Evolutionary conservation across 129 eudicot species (phyloP).

Genomic region (Sambucus nigra): DNA sequence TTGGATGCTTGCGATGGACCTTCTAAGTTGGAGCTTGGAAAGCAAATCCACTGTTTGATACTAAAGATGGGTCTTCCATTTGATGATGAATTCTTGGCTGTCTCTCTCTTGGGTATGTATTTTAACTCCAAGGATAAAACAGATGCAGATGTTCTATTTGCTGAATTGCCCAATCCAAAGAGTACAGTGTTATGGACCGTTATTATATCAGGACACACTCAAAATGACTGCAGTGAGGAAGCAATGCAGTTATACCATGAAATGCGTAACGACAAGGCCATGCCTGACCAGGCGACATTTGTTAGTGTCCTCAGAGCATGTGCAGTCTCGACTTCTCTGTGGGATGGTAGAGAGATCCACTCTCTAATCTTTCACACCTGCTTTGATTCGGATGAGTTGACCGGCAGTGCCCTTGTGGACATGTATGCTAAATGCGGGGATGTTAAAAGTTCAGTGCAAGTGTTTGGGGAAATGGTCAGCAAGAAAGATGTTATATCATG

Average conservation of each 20-base stretch:
- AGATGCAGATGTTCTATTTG: conserved; percentile 48
- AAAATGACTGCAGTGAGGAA: conserved; percentile 46
- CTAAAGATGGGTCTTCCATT: conserved; percentile 41
- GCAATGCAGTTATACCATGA: conserved; percentile 53
- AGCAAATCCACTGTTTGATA: conserved; percentile 60
- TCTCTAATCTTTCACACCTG: conserved; percentile 59
- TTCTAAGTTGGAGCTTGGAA: conserved; percentile 40
- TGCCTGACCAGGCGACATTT: conserved; percentile 94
- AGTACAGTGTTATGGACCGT: conserved; percentile 76
- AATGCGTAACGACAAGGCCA: conserved; percentile 51
- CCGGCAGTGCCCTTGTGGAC: conserved; percentile 75
- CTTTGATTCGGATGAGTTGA: conserved; percentile 64
- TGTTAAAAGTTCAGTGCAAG: conserved; percentile 44
- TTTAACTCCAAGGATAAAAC: conserved; percentile 22
- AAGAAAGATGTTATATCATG: conserved; percentile 68
- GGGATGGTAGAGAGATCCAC: conserved; percentile 62
- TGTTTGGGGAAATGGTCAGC: conserved; percentile 49
- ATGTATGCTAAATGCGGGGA: conserved; percentile 99
- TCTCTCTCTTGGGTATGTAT: conserved; percentile 77
- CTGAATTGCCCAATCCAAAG: conserved; percentile 50
- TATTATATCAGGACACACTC: conserved; percentile 59
- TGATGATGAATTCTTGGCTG: conserved; percentile 52
- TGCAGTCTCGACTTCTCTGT: conserved; percentile 55
- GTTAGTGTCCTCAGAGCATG: conserved; percentile 77
- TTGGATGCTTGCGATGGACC: conserved; percentile 52